phyloP scores from a whole-genome alignment of 2,329 filamentous ascomycete species.

The Cladosporium phlei region DNA sequence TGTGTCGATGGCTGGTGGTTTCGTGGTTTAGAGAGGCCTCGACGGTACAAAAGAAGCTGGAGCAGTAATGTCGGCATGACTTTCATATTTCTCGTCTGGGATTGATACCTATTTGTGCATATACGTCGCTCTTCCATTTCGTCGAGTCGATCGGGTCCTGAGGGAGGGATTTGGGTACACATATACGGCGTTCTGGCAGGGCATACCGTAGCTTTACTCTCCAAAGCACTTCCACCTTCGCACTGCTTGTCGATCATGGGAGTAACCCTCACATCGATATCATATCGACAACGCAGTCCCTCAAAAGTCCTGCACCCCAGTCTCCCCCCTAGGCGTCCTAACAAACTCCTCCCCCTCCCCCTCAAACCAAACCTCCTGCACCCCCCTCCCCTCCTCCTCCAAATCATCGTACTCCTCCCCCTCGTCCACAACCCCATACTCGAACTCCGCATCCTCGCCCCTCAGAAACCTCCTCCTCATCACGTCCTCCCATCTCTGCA shows the following conservation, averaged over 20 bases:
- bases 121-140: constrained; percentile 6
- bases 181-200: too few relatives aligned
- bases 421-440: constrained; percentile 66
- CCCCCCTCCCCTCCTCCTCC: constrained; percentile 56
- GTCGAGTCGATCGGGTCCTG: too few relatives aligned
- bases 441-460: constrained; percentile 73
- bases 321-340: constrained; percentile 39
- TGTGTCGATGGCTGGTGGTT: neutral
- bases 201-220: too few relatives aligned
- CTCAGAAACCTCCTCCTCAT: constrained; percentile 69
- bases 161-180: too few relatives aligned
- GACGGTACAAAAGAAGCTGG: neutral
- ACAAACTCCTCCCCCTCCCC: constrained; percentile 55
- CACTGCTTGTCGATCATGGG: too few relatives aligned
- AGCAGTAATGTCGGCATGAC: neutral
- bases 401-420: constrained; percentile 67
- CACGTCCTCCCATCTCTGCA: constrained; percentile 62
- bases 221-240: too few relatives aligned
- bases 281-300: neutral
- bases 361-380: constrained; percentile 74
- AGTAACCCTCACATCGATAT: neutral
- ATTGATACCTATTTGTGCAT: constrained; percentile 6
- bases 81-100: neutral
- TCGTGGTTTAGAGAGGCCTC: neutral
- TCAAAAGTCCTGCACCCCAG: constrained; percentile 46